Base-by-base conservation (phyloP, 2,329 filamentous ascomycete genomes). In the Fusarium sp. region DNA sequence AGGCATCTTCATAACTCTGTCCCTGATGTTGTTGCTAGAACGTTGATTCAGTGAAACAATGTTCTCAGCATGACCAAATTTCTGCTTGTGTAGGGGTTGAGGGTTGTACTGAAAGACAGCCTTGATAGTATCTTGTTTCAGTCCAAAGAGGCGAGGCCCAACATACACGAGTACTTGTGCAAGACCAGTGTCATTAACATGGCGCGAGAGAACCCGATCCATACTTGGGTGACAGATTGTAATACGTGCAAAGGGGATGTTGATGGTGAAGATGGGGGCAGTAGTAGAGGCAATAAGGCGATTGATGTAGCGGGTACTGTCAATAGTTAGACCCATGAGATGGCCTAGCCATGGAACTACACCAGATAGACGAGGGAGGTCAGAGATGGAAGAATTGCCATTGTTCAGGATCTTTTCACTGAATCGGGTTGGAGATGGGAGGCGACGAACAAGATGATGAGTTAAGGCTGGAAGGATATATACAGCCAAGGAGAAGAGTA, bases 151-250 rank as follows among this genome's bases (percentile, higher is more conserved):
- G 2, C 75, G 70, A 13, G 70, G 66, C 1, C 76, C 76, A 40
- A 77, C 74, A 11, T 76, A 63, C 12, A 74, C 73, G 6, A 77
- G 72, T 40, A 77, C 72, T 40, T 77, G 74, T 12, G 76, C 72
- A 13, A 77, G 67, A 4, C 76, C 77, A 5, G 74, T 77, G 16
- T 77, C 75, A 2, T 62, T 69, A 5, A 72, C 72, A 26, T 77
- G 75, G 6, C 73, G 72, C 0, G 75, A 66, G 4, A 77, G 69
- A 3, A 62, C 57, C 30, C 73, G 66, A 49, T 77, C 76, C 57
- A 77, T 62, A 15, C 70, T 72, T 15, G 76, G 76, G 42, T 72
- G 62, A 6, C 69, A 75, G 16, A 77, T 58, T 18, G 76, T 69
- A 41, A 77, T 71, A 37, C 67, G 62, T 31, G 71, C 71, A 54